These are phyloP conservation scores for Akanthomyces lecanii DNA, from an alignment of 2,329 filamentous ascomycete species.

Conservation along the genomic window DNA sequence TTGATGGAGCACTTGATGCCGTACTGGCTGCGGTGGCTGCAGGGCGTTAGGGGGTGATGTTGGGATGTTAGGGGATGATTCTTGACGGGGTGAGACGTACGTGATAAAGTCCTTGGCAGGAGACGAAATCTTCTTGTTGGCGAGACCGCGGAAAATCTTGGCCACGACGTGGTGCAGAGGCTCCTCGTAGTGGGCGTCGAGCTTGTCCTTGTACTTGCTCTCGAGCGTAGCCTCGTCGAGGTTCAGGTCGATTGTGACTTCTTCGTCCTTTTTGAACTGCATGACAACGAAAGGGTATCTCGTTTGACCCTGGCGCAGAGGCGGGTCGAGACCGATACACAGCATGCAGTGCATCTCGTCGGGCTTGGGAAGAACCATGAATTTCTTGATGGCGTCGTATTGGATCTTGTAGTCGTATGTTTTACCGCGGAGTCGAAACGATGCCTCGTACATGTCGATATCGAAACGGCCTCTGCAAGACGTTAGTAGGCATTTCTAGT, in stretches of 20 bases:
- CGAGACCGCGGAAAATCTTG: constrained; percentile 90
- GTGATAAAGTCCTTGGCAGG: constrained; percentile 92
- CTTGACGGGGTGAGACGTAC: constrained; percentile 34
- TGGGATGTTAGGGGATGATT: not conserved
- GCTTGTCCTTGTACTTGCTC: constrained; percentile 80
- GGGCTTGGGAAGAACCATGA: constrained; percentile 97
- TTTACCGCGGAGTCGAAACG: constrained; percentile 94
- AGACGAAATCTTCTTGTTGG: constrained; percentile 90
- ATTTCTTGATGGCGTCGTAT: constrained; percentile 97
- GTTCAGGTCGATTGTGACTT: constrained; percentile 93
- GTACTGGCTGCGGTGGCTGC: constrained; percentile 80
- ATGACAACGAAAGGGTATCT: constrained; percentile 98
- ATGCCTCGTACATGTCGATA: constrained; percentile 98
- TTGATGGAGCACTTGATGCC: constrained; percentile 99
- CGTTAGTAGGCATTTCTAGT: not conserved
- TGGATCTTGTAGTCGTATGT: constrained; percentile 99
- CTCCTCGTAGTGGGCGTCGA: constrained; percentile 86
- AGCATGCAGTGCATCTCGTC: constrained; percentile 95
- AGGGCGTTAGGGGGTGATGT: not conserved
- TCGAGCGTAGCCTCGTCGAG: constrained; percentile 87
- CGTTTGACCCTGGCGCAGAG: constrained; percentile 93
- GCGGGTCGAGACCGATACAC: constrained; percentile 89
- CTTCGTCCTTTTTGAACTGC: constrained; percentile 97
- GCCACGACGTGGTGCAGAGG: constrained; percentile 91
- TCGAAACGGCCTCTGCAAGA: constrained; percentile 85